These are phyloP conservation scores for Beauveria sp. DNA, from an alignment of 2,329 filamentous ascomycete genomes.

Conservation along the genomic window DNA sequence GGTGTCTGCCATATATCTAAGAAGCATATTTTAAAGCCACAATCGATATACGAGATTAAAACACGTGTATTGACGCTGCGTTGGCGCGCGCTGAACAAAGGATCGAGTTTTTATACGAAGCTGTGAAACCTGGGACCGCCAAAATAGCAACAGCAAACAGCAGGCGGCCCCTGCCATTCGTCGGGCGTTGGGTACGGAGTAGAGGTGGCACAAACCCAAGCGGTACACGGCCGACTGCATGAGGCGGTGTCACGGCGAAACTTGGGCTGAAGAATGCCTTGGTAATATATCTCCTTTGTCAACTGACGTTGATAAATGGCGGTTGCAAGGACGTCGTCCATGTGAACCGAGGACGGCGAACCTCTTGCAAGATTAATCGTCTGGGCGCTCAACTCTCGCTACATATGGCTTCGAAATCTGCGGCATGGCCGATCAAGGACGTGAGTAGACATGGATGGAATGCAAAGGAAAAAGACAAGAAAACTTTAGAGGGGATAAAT, in stretches of 20 bases:
- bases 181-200: background rate
- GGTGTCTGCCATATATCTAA: background rate
- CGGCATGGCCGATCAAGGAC: constrained; percentile 41
- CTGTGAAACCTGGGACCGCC: constrained; percentile 4
- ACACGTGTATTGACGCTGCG: background rate
- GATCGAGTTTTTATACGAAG: background rate
- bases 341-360: background rate
- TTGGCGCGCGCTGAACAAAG: background rate
- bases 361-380: background rate
- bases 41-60: background rate
- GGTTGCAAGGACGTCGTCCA: background rate
- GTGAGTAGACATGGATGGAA: constrained; percentile 20
- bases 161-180: constrained; percentile 7
- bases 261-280: background rate
- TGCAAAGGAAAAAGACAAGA: background rate
- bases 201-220: background rate
- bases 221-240: background rate
- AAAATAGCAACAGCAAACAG: constrained; percentile 10
- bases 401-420: background rate
- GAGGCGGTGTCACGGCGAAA: background rate
- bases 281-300: background rate
- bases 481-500: background rate
- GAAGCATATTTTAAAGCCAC: background rate
- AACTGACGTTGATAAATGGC: background rate
- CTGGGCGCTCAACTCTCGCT: background rate